phyloP scores from a whole-genome alignment of 768 basidiomycete genomes.

The Phylloporus rhodoxanthus region DNA sequence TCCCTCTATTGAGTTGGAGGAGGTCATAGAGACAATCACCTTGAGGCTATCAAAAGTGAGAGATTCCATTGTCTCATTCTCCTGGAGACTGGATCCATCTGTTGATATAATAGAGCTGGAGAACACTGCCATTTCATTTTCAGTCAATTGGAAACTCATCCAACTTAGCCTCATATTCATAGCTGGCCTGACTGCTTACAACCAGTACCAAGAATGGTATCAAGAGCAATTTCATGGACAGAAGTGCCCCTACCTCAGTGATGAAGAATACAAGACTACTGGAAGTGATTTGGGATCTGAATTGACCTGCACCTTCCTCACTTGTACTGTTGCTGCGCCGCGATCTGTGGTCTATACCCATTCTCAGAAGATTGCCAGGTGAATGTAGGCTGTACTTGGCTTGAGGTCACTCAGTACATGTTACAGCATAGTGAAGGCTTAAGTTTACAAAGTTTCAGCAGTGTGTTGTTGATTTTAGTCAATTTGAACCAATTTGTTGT shows the following conservation, averaged over 20 bases:
- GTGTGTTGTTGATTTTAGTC: no score
- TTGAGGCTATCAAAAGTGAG: background rate
- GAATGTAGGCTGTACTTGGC: background rate
- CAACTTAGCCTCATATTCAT: background rate
- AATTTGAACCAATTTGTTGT: no score
- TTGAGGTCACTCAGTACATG: conserved; percentile 8
- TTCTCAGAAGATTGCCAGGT: background rate
- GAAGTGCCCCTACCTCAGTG: background rate
- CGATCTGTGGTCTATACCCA: background rate
- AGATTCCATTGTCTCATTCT: background rate
- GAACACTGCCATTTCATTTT: background rate
- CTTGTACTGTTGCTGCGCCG: background rate
- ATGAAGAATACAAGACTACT: background rate
- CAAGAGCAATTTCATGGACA: background rate
- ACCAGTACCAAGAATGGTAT: background rate
- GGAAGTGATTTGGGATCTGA: background rate
- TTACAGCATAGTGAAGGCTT: no score
- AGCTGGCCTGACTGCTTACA: background rate
- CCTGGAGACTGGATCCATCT: background rate
- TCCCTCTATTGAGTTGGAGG: background rate
- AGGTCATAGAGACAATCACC: background rate
- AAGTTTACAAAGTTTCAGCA: no score
- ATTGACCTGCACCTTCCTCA: background rate
- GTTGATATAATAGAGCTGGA: background rate
- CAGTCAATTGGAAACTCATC: background rate